These are phyloP conservation scores for Megacollybia marginata DNA, from an alignment of 768 basidiomycete genomes.

Conservation along the genomic window DNA sequence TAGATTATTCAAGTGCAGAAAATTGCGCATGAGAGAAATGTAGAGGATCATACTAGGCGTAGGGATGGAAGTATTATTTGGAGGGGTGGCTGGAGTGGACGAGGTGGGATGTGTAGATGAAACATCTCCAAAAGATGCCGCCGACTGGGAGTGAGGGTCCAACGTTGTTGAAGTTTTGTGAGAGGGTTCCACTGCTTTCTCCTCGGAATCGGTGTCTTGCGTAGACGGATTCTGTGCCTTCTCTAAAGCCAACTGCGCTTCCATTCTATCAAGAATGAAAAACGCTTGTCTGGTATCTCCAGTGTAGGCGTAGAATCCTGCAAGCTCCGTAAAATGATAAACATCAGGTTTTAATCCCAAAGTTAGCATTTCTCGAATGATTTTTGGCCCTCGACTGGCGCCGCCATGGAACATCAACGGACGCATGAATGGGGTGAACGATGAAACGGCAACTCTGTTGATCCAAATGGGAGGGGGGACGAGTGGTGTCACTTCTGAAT, in stretches of 20 bases:
- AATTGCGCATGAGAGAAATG: slow-evolving; percentile 14
- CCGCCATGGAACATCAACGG: slow-evolving; percentile 25
- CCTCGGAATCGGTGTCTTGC: not conserved
- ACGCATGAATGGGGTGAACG: slow-evolving; percentile 50
- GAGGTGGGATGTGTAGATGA: not conserved
- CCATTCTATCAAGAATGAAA: slow-evolving; percentile 34
- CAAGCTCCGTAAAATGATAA: slow-evolving; percentile 44
- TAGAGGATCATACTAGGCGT: slow-evolving; percentile 15
- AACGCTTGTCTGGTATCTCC: slow-evolving; percentile 30
- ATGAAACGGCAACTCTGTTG: slow-evolving; percentile 16
- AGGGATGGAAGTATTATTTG: slow-evolving; percentile 4
- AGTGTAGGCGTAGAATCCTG: slow-evolving; percentile 33
- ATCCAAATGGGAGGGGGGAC: slow-evolving; percentile 21
- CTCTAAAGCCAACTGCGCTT: slow-evolving; percentile 8
- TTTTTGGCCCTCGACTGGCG: slow-evolving; percentile 23
- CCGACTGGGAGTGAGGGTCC: not conserved
- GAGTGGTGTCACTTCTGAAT: not conserved
- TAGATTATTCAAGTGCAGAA: slow-evolving; percentile 10
- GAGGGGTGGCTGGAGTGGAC: not conserved
- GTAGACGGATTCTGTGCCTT: not conserved
- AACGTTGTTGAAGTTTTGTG: not conserved
- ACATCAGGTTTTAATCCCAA: slow-evolving; percentile 37
- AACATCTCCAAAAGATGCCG: not conserved
- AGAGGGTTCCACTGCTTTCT: not conserved
- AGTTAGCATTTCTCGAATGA: slow-evolving; percentile 47